Base-by-base conservation (phyloP, 345 rosid species). In the Brassica rapa region DNA sequence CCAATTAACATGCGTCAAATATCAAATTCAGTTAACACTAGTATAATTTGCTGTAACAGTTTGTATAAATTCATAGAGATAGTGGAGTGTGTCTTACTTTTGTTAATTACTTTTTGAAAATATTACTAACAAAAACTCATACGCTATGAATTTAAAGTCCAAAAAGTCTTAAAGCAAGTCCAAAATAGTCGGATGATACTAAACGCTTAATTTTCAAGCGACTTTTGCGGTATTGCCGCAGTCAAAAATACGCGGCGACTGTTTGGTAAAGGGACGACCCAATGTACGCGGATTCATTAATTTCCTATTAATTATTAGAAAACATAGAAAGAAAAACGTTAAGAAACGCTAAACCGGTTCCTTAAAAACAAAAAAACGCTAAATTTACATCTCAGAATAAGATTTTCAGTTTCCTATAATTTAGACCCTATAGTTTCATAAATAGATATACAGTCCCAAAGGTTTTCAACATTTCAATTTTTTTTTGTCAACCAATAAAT, bases 191-290 rank as follows among this genome's bases (percentile, higher is more conserved):
- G 82, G 62, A 14, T 4, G 61, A 0, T 43, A 23, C 2, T 53
- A 69, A 79, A 67, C 74, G 82, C 82, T 66, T 79, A 49, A 4
- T 24, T 72, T 66, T 71, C 33, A 79, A 72, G 74, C 78, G 46
- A 60, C 68, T 10, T 23, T 33, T 3, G 30, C 70, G 53, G 55
- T 32, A 6, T 15, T 60, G 73, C 69, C 33, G 43, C 5, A 60
- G 77, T 72, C 74, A 79, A 79, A 49, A 79, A 23, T 60, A 46
- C 76, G 69, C 82, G 73, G 77, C 82, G 68, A 66, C 77, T 78
- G 43, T 24, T 72, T 72, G 56, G 64, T 61, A 12, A 33, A 32
- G 68, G 43, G 55, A 59, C 71, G 76, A 78, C 81, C 76, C 72
- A 56, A 35, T 5, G 6, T 77, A 78, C 77, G 77, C 81, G 77